A percentile compares a stretch with the other conserved stretches of the same genome.
Conservation (phyloP, 768 basidiomycete species). For the Suillus fuscotomentosus region DNA sequence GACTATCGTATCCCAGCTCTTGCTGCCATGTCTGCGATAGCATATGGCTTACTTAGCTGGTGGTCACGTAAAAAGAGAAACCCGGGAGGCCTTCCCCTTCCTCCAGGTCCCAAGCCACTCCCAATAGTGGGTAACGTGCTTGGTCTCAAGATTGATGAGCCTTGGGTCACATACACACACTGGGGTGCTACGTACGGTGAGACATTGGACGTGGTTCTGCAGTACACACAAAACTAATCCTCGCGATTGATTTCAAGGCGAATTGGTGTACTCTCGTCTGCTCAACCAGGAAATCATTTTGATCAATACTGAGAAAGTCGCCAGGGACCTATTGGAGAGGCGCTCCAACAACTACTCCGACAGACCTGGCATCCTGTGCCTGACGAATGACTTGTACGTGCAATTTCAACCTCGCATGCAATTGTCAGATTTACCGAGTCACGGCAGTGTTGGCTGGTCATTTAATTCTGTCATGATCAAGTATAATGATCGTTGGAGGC, state of each 20-base stretch:
- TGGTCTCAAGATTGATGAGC: slow-evolving; percentile 23
- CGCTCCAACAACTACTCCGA: slow-evolving; percentile 46
- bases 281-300: slow-evolving; percentile 38
- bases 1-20: slow-evolving; percentile 16
- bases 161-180: slow-evolving; percentile 31
- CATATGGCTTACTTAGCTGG: slow-evolving; percentile 6
- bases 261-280: slow-evolving; percentile 36
- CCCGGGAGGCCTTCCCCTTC: slow-evolving; percentile 25
- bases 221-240: slow-evolving; percentile 9
- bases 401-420: background rate
- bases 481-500: slow-evolving; percentile 27
- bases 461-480: slow-evolving; percentile 29
- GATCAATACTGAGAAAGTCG: slow-evolving; percentile 38
- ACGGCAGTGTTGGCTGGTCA: slow-evolving; percentile 25
- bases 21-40: slow-evolving; percentile 5
- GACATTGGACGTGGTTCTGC: background rate
- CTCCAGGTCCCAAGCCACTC: slow-evolving; percentile 53
- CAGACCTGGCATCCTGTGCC: slow-evolving; percentile 29
- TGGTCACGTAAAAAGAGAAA: slow-evolving; percentile 11
- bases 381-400: slow-evolving; percentile 30
- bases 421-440: background rate
- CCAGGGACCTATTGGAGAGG: slow-evolving; percentile 43
- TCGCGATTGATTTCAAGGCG: slow-evolving; percentile 20
- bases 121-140: slow-evolving; percentile 30
- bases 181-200: slow-evolving; percentile 33